Conservation (phyloP, 2,329 filamentous ascomycete species). For the Fusarium temperatum region DNA sequence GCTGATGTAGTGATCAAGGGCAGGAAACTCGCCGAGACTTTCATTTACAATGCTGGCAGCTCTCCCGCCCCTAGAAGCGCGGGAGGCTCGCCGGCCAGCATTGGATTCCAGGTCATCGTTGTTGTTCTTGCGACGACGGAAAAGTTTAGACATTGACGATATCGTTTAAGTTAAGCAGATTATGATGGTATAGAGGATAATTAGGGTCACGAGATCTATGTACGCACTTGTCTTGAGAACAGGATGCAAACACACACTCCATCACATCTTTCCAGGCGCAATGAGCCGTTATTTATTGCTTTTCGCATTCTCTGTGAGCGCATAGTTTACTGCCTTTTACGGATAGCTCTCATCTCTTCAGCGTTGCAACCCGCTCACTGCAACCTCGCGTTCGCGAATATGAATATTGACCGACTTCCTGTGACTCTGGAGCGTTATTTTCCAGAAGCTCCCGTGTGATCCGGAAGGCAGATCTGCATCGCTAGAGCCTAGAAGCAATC, state of each 20-base stretch:
- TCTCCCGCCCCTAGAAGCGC: constrained; percentile 13
- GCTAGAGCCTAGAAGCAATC: not conserved
- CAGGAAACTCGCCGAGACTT: constrained; percentile 18
- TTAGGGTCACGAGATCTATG: not conserved
- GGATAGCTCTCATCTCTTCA: not conserved
- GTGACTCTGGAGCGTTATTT: not conserved
- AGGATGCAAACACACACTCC: not conserved
- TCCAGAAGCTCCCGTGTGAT: not conserved
- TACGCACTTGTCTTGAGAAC: not conserved
- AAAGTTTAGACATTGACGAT: constrained; percentile 10
- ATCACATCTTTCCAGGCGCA: not conserved
- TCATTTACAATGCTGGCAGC: constrained; percentile 14
- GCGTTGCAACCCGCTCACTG: not conserved
- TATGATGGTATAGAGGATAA: not conserved
- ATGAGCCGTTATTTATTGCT: not conserved
- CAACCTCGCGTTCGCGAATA: not conserved
- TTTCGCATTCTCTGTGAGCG: not conserved
- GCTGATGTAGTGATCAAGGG: constrained; percentile 26
- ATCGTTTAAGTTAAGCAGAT: not conserved
- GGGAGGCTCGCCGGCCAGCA: constrained; percentile 7
- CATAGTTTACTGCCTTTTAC: not conserved
- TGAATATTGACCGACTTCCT: not conserved
- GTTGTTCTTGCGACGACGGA: constrained; percentile 23
- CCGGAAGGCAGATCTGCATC: not conserved
- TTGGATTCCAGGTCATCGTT: constrained; percentile 18